Conservation (phyloP, 1,284 basidiomycete genomes). For the Ganoderma boninense region DNA sequence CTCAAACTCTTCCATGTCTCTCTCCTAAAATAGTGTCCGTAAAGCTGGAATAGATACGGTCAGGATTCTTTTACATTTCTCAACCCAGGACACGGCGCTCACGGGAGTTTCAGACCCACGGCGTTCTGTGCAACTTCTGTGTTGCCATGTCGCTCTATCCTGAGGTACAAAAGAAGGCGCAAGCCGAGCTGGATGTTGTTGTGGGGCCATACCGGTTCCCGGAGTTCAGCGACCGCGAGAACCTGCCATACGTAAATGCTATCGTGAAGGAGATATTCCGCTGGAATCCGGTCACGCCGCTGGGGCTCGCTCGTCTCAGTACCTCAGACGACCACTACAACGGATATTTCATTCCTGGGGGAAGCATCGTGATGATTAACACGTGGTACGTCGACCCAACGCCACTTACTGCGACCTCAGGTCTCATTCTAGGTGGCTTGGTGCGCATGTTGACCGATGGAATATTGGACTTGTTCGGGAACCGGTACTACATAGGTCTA, state of each 20-base stretch:
- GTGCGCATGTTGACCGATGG: no score
- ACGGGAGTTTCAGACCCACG: background rate
- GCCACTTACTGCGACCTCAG: background rate
- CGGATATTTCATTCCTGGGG: slow-evolving; percentile 25
- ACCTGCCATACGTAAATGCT: slow-evolving; percentile 44
- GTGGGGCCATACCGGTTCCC: slow-evolving; percentile 54
- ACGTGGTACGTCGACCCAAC: slow-evolving; percentile 13
- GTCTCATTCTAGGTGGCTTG: background rate
- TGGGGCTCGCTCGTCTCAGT: slow-evolving; percentile 12
- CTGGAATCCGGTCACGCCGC: slow-evolving; percentile 36
- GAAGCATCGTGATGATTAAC: slow-evolving; percentile 17
- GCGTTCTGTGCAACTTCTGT: slow-evolving; percentile 3
- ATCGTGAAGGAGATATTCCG: slow-evolving; percentile 46
- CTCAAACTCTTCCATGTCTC: background rate
- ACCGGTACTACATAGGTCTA: slow-evolving; percentile 8
- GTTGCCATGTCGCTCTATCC: slow-evolving; percentile 48
- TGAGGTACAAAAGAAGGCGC: slow-evolving; percentile 42
- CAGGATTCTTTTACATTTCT: background rate
- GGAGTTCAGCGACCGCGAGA: slow-evolving; percentile 45
- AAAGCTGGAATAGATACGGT: slow-evolving; percentile 1
- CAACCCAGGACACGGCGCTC: background rate
- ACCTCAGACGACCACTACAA: slow-evolving; percentile 16
- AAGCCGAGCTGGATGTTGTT: slow-evolving; percentile 41
- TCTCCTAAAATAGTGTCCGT: background rate
- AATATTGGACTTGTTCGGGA: no score